Evolutionary conservation across 805 yeast species (phyloP).

Genomic region (Starmerella riodocensis): DNA sequence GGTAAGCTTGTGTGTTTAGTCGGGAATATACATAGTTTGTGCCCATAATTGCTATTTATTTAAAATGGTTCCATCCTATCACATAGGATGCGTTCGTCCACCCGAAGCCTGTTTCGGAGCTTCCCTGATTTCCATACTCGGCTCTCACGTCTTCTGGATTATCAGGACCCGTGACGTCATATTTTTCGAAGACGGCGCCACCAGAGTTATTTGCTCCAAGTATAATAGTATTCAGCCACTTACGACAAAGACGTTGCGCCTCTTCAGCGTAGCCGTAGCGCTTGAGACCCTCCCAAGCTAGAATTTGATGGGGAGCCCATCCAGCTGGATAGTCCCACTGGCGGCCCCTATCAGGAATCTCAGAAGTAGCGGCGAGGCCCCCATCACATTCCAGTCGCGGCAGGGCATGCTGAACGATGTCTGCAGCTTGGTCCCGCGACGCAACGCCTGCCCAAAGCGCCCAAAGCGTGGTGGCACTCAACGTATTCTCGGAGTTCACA

Average conservation of each 20-base stretch:
- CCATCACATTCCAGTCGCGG: conserved; percentile 71
- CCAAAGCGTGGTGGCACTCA: conserved; percentile 85
- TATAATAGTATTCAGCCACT: conserved; percentile 86
- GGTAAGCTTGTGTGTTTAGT: no score
- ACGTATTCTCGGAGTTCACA: conserved; percentile 44
- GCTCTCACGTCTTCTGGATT: conserved; percentile 90
- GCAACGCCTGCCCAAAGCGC: conserved; percentile 77
- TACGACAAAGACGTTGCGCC: conserved; percentile 58
- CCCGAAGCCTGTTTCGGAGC: conserved; percentile 92
- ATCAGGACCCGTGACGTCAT: conserved; percentile 69
- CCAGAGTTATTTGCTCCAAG: conserved; percentile 70
- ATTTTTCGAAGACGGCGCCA: conserved; percentile 92
- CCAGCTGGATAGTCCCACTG: conserved; percentile 99
- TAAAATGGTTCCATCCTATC: conserved; percentile 11
- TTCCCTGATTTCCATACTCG: conserved; percentile 96
- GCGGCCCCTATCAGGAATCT: conserved; percentile 54
- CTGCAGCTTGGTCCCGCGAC: conserved; percentile 51
- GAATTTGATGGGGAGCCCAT: conserved; percentile 96
- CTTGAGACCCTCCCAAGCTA: conserved; percentile 78
- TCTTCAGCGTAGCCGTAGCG: conserved; percentile 56
- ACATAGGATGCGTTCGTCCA: conserved; percentile 87
- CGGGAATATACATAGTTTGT: no score
- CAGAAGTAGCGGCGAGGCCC: conserved; percentile 78
- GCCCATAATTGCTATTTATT: no score
- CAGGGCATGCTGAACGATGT: conserved; percentile 44